These are phyloP conservation scores for Apophysomyces ossiformis DNA, from an alignment of 371 early-diverging fungal species.

Conservation along the genomic window DNA sequence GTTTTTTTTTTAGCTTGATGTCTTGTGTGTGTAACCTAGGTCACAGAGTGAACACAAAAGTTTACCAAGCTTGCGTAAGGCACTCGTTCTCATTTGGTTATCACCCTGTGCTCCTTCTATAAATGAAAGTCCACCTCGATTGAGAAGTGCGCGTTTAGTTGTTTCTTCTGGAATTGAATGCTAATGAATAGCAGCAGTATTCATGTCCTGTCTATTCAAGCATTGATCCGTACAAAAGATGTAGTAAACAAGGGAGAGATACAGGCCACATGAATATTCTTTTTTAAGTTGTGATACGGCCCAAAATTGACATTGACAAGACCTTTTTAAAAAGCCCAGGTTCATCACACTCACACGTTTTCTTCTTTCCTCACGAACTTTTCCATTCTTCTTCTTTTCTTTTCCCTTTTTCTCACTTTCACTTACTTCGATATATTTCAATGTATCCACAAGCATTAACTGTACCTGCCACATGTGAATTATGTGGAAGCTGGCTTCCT, in stretches of 20 bases:
- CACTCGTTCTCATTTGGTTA: background rate
- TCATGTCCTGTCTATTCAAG: too few species aligned
- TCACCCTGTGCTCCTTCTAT: background rate
- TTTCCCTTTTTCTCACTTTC: background rate
- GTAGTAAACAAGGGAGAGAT: background rate
- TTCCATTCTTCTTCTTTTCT: conserved; percentile 7
- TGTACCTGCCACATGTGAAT: conserved; percentile 41
- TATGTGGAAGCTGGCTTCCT: conserved; percentile 43
- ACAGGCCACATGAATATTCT: background rate
- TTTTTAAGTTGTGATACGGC: conserved; percentile 11
- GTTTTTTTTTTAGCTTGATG: background rate
- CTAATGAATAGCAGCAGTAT: too few species aligned
- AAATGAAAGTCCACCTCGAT: background rate
- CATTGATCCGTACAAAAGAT: background rate
- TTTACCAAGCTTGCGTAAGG: conserved; percentile 3
- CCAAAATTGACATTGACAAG: conserved; percentile 12
- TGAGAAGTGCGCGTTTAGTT: background rate
- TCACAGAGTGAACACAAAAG: conserved; percentile 9
- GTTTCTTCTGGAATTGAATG: too few species aligned
- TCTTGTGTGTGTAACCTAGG: conserved; percentile 3
- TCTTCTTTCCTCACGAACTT: conserved; percentile 10
- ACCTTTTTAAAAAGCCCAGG: conserved; percentile 11
- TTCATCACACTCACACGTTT: conserved; percentile 10
- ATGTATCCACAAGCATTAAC: conserved; percentile 10
- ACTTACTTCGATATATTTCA: background rate